These are phyloP conservation scores for Aspergillus heteromorphus DNA, from an alignment of 495 filamentous ascomycete genomes.

Conservation along the genomic window DNA sequence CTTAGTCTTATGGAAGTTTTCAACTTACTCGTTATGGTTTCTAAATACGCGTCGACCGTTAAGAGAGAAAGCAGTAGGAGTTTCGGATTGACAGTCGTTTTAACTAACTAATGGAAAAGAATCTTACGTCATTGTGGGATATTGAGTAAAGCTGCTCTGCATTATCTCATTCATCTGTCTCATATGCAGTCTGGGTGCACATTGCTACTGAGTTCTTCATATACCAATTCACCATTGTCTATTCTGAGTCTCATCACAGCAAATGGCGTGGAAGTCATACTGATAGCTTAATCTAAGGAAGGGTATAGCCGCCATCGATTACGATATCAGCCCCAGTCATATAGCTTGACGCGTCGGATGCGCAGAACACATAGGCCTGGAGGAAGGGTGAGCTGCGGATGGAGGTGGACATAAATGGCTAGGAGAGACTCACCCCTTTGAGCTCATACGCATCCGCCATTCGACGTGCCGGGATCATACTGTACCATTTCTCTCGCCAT, in stretches of 20 bases:
- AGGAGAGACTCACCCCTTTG: conserved; percentile 20
- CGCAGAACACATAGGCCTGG: conserved; percentile 25
- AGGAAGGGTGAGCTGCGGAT: background rate
- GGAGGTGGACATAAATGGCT: background rate
- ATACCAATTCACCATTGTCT: too few species aligned
- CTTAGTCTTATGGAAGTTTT: too few species aligned
- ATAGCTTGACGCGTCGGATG: conserved; percentile 28
- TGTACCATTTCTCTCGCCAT: conserved; percentile 19
- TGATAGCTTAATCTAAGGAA: conserved; percentile 11
- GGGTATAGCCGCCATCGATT: conserved; percentile 27
- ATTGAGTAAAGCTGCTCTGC: too few species aligned
- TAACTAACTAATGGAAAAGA: too few species aligned
- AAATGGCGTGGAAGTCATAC: background rate
- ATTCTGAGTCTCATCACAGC: background rate
- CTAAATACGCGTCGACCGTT: too few species aligned
- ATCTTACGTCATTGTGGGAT: too few species aligned
- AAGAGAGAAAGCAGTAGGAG: too few species aligned
- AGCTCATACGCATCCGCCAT: conserved; percentile 25
- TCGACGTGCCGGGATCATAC: conserved; percentile 24
- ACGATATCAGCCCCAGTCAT: conserved; percentile 30
- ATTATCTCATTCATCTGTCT: too few species aligned
- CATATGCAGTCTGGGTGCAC: too few species aligned
- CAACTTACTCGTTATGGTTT: too few species aligned
- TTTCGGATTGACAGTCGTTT: too few species aligned
- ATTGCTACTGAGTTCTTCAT: too few species aligned